phyloP scores from a whole-genome alignment of 139 green algal genomes.

The Coelastrella sp. region DNA sequence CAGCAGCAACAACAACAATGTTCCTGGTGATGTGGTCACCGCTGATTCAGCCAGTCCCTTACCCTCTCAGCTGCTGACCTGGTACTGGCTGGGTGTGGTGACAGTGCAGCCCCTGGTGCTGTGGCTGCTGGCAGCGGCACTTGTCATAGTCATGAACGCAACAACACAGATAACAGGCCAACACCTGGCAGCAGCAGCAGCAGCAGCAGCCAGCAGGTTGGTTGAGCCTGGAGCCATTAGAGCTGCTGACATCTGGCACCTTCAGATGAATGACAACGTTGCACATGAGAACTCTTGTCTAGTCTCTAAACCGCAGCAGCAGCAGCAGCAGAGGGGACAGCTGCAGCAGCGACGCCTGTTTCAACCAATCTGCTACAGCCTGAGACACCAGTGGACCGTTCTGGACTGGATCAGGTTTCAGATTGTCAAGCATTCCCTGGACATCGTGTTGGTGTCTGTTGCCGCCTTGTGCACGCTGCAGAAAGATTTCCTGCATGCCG shows the following conservation, averaged over 20 bases:
- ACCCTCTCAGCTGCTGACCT: neutral
- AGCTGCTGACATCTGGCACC: neutral
- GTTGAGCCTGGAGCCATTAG: neutral
- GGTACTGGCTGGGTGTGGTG: conserved; percentile 34
- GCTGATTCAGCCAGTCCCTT: neutral
- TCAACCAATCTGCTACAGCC: neutral
- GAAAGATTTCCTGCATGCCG: conserved; percentile 82
- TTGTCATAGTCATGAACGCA: conserved; percentile 7
- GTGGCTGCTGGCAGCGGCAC: conserved; percentile 26
- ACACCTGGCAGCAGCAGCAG: conserved; percentile 25
- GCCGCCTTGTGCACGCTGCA: conserved; percentile 68
- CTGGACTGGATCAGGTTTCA: conserved; percentile 54
- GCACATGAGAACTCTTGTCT: neutral
- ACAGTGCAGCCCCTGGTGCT: conserved; percentile 23
- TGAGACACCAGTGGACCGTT: neutral
- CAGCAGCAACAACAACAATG: neutral
- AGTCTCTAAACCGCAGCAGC: neutral
- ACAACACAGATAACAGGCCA: neutral
- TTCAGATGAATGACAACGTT: neutral
- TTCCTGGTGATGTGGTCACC: neutral
- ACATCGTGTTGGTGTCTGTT: conserved; percentile 56
- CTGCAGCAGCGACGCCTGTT: conserved; percentile 30
- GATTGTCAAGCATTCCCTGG: conserved; percentile 54
- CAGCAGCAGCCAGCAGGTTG: neutral
- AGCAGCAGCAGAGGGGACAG: neutral